These are phyloP conservation scores for Cytospora piceae DNA, from an alignment of 2,329 filamentous ascomycete species.

Conservation along the genomic window DNA sequence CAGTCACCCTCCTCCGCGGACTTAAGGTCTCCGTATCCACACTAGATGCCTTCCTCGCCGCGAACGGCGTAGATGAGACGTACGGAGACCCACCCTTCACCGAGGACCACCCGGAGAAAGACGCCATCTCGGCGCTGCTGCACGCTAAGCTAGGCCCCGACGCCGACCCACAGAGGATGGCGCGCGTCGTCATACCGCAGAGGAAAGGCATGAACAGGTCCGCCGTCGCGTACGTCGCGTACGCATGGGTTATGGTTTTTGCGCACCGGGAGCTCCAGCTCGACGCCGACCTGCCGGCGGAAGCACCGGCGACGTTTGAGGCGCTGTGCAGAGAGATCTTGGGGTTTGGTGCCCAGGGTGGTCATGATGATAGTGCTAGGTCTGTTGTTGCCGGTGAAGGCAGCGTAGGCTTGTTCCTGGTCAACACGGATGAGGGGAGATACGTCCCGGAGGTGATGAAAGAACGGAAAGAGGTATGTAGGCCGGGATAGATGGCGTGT, in stretches of 20 bases:
- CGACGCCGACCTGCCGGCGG: slow-evolving; percentile 7
- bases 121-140: slow-evolving; percentile 15
- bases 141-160: slow-evolving; percentile 1
- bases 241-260: slow-evolving; percentile 9
- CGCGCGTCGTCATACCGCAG: background rate
- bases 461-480: background rate
- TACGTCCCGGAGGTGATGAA: background rate
- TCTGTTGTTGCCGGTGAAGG: background rate
- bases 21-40: slow-evolving; percentile 4
- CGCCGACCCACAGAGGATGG: slow-evolving; percentile 1
- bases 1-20: slow-evolving; percentile 8
- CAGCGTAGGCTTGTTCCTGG: slow-evolving; percentile 6
- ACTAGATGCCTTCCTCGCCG: slow-evolving; percentile 14
- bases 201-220: background rate
- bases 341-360: no score
- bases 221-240: slow-evolving; percentile 9
- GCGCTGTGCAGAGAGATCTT: slow-evolving; percentile 12
- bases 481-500: background rate
- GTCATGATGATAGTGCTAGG: background rate
- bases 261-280: slow-evolving; percentile 11
- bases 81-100: slow-evolving; percentile 7
- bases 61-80: slow-evolving; percentile 9
- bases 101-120: slow-evolving; percentile 1
- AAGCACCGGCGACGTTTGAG: slow-evolving; percentile 10
- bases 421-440: background rate